Percentiles rank a stretch among this genome's conserved stretches.
These are phyloP conservation scores for Sporothrix euskadiensis DNA, from an alignment of 2,329 filamentous ascomycete genomes.

Conservation along the genomic window DNA sequence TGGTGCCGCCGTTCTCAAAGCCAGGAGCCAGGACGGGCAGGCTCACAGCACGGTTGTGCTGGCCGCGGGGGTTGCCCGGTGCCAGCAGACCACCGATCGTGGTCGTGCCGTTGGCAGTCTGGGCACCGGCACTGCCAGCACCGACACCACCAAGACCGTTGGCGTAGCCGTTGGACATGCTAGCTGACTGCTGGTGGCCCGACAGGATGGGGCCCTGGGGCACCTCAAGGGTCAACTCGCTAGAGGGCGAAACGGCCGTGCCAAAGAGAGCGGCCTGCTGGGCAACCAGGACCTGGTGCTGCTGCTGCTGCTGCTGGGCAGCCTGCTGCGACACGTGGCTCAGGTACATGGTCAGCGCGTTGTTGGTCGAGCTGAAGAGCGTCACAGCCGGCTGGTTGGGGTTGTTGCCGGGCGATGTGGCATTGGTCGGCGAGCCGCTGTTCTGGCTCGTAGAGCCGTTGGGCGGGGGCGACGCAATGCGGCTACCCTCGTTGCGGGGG, in stretches of 20 bases:
- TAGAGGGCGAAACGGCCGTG: conserved; percentile 62
- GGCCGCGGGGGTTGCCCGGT: conserved; percentile 62
- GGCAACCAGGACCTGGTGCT: conserved; percentile 68
- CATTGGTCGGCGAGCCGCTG: conserved; percentile 57
- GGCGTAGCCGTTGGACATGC: conserved; percentile 63
- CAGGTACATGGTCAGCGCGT: conserved; percentile 90
- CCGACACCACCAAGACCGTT: conserved; percentile 36
- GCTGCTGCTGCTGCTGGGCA: conserved; percentile 72
- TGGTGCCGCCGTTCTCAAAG: conserved; percentile 60
- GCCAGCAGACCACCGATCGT: conserved; percentile 77
- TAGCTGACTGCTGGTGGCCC: conserved; percentile 65
- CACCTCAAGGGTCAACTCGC: conserved; percentile 59
- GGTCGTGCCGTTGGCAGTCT: conserved; percentile 58
- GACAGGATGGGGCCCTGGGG: conserved; percentile 59
- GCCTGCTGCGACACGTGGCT: conserved; percentile 75
- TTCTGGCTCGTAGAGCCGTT: conserved; percentile 60
- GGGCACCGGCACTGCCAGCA: conserved; percentile 40
- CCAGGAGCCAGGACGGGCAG: conserved; percentile 70
- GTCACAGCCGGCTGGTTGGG: conserved; percentile 56
- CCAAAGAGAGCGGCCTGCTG: conserved; percentile 83
- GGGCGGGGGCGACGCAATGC: conserved; percentile 59
- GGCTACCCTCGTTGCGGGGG: conserved; percentile 62
- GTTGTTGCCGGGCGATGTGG: conserved; percentile 38
- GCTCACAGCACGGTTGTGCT: conserved; percentile 81
- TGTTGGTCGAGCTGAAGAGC: conserved; percentile 81